Base-by-base conservation (phyloP, 225 moss, liverwort and hornwort genomes). In the Physcomitrellopsis africana region DNA sequence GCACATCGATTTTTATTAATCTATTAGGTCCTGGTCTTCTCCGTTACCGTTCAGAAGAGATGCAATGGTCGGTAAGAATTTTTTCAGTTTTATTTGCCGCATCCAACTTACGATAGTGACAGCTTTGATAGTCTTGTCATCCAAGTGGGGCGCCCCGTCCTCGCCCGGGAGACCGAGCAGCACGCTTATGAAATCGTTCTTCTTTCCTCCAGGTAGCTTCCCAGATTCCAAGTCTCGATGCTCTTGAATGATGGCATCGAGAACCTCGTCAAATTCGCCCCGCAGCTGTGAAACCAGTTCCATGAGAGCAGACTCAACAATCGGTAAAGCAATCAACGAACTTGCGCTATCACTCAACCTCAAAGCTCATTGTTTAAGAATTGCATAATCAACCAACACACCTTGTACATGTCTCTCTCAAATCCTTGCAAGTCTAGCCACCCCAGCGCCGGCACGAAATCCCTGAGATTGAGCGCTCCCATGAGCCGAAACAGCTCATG, bases 141-240 rank as follows among this genome's bases (percentile, higher is more conserved):
- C 74, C 11, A 87, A 75, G 10, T 85, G 76, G 15, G 74, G 62
- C 59, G 70, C 81, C 3, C 77, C 87, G 3, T 77, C 68, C 1
- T 53, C 51, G 9, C 77, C 84, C 0, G 79, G 76, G 48, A 73
- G 69, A 55, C 81, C 66, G 0, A 84, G 81, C 47, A 84, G 73
- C 6, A 80, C 67, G 67, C 79, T 84, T 3, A 87, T 63, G 63
- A 87, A 84, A 3, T 87, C 83, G 45, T 81, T 80, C 0, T 75
- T 77, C 48, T 84, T 79, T 11, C 66, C 75, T 15, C 81, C 79
- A 0, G 76, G 44, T 9, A 72, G 63, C 55, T 73, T 77, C 12
- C 84, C 81, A 12, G 76, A 72, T 10, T 76, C 63, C 3, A 59
- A 65, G 49, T 83, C 79, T n/a, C 68, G 62, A 66, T 80, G 80